Base-by-base conservation (phyloP, 176 grass and related monocot species). In the Triticum dicoccoides region DNA sequence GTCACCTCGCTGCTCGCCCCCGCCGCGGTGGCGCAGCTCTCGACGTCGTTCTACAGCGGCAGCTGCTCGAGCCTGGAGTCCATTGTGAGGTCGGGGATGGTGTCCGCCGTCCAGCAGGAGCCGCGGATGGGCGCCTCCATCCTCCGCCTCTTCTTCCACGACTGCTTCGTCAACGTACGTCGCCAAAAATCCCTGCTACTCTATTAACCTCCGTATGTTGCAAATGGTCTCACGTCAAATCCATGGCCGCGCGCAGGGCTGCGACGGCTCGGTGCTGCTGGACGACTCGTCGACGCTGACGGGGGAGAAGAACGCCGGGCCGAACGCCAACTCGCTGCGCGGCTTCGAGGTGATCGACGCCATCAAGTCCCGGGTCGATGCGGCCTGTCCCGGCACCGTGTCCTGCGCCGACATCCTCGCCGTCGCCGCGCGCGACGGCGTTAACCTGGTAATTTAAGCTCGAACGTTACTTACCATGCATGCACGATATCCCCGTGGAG, bases 71-170 rank as follows among this genome's bases (percentile, higher is more conserved):
- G 73, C 24, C 45, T 76, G 73, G 73, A 76, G 73, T 76, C 73
- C 73, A 54, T 76, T 2, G 73, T 76, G 45, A 47, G 73, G 8
- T 76, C 73, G 0, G 73, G 73, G 15, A 76, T 76, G 73, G 27
- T 15, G 15, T 52, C 73, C 45, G 73, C 73, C 45, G 73, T 76
- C 14, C 24, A 76, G 73, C 73, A 54, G 14, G 73, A 76, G 45
- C 27, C 27, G 4, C 15, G 93, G 8, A 93, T 98, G 87, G 95
- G 89, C 6, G 95, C 92, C 8, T 93, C 94, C 86, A 89, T 98
- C 73, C 88, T 98, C 69, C 96, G 96, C 67, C 96, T 98, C 84
- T 90, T 91, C 91, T 98, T 98, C 89, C 96, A 98, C 78, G 96
- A 95, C 80, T 98, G 96, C 86, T 95, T 98, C 80, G 96, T 98